phyloP scores from a whole-genome alignment of 2,329 filamentous ascomycete genomes.

The Exophiala aquamarina region DNA sequence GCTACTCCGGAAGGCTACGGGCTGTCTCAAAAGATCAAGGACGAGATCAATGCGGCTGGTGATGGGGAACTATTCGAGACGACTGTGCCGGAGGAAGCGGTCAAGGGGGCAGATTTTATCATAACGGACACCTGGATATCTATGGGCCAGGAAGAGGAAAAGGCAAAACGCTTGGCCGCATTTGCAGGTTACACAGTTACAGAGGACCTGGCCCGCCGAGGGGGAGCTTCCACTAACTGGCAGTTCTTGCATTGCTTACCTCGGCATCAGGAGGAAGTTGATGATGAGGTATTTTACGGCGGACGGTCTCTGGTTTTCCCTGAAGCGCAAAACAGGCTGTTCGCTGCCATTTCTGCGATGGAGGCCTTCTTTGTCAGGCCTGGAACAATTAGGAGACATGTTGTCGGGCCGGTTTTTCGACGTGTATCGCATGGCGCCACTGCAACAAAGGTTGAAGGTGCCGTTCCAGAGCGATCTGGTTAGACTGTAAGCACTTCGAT shows the following conservation, averaged over 20 bases:
- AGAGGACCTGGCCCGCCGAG: constrained; percentile 74
- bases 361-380: constrained; percentile 95
- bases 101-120: constrained; percentile 82
- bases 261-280: constrained; percentile 87
- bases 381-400: constrained; percentile 66
- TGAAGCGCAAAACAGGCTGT: constrained; percentile 92
- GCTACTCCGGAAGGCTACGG: constrained; percentile 83
- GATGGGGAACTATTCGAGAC: constrained; percentile 69
- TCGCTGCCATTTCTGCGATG: constrained; percentile 82
- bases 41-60: constrained; percentile 67
- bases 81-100: constrained; percentile 75
- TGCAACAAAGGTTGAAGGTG: too few relatives aligned
- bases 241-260: constrained; percentile 99
- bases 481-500: too few relatives aligned
- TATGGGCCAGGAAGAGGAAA: constrained; percentile 94
- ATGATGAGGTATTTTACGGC: constrained; percentile 92
- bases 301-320: constrained; percentile 82
- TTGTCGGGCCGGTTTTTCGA: too few relatives aligned
- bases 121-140: constrained; percentile 98
- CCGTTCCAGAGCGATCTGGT: too few relatives aligned
- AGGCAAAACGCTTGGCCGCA: constrained; percentile 70
- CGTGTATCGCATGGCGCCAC: too few relatives aligned
- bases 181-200: constrained; percentile 94
- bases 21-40: constrained; percentile 73
- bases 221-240: constrained; percentile 85